Conservation (phyloP, 148 eudicot genomes). For the Arctostaphylos glauca region DNA sequence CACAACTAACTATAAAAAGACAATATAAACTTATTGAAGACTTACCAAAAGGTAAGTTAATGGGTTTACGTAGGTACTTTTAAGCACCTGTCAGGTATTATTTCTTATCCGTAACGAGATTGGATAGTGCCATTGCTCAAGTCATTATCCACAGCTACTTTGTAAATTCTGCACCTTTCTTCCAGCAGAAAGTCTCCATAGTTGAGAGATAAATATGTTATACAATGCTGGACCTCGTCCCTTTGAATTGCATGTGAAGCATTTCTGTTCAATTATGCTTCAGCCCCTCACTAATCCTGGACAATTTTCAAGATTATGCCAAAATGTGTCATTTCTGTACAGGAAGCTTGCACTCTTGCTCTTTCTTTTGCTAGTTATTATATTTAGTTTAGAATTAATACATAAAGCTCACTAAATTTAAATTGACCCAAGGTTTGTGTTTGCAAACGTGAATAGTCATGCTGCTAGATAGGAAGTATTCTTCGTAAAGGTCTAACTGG, state of each 20-base stretch:
- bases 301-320: not conserved
- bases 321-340: not conserved
- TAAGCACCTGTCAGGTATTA: not conserved
- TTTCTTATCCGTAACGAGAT: not conserved
- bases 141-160: not conserved
- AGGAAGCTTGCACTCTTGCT: not conserved
- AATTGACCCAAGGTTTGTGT: not conserved
- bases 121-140: not conserved
- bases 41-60: no score
- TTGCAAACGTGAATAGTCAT: not conserved
- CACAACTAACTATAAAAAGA: no score
- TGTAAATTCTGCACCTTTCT: not conserved
- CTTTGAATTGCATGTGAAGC: conserved; percentile 2
- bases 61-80: no score
- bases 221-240: not conserved
- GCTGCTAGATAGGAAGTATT: not conserved
- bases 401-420: not conserved
- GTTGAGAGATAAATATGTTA: not conserved
- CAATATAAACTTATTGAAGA: no score
- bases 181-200: not conserved
- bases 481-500: conserved; percentile 6
- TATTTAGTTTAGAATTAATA: not conserved
- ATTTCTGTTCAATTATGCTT: not conserved
- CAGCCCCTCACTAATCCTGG: not conserved
- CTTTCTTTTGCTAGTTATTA: not conserved